Conservation (phyloP, 495 filamentous ascomycete genomes). For the Aspergillus carlsbadensis region DNA sequence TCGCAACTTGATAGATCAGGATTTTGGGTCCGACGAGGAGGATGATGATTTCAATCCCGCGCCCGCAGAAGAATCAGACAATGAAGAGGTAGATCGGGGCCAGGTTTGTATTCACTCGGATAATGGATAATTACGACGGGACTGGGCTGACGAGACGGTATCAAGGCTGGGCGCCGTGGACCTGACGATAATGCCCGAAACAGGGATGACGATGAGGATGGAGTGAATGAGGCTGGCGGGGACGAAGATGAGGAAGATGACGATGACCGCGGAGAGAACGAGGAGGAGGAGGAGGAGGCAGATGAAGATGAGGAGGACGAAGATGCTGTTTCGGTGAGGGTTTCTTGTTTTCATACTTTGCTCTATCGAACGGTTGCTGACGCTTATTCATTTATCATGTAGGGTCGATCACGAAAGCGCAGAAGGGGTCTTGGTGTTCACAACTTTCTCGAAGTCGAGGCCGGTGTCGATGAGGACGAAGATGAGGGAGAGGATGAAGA, state of each 20-base stretch:
- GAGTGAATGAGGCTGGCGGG: conserved; percentile 31
- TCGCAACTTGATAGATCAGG: conserved; percentile 49
- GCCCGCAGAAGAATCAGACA: conserved; percentile 65
- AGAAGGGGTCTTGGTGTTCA: conserved; percentile 64
- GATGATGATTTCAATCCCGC: conserved; percentile 81
- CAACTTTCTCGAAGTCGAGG: conserved; percentile 91
- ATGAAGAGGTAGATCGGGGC: conserved; percentile 48
- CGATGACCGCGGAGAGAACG: conserved; percentile 25
- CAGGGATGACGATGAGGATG: conserved; percentile 31
- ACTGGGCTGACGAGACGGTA: conserved; percentile 22
- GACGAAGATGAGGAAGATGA: conserved; percentile 48
- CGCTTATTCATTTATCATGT: conserved; percentile 8
- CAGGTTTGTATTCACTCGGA: conserved; percentile 33
- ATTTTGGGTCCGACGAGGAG: conserved; percentile 72
- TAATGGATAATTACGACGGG: background rate
- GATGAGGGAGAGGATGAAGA: conserved; percentile 92
- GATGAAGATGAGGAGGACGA: conserved; percentile 59
- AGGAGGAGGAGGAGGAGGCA: conserved; percentile 41
- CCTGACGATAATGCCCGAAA: conserved; percentile 44
- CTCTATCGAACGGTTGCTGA: conserved; percentile 11
- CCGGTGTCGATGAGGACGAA: conserved; percentile 93
- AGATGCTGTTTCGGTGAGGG: conserved; percentile 58
- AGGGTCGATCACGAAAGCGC: conserved; percentile 80
- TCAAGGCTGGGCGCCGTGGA: conserved; percentile 5
- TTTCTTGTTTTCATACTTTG: conserved; percentile 8